These are phyloP conservation scores for Tetramitus jugosus DNA, from an alignment of 208 protist species.

Conservation along the genomic window DNA sequence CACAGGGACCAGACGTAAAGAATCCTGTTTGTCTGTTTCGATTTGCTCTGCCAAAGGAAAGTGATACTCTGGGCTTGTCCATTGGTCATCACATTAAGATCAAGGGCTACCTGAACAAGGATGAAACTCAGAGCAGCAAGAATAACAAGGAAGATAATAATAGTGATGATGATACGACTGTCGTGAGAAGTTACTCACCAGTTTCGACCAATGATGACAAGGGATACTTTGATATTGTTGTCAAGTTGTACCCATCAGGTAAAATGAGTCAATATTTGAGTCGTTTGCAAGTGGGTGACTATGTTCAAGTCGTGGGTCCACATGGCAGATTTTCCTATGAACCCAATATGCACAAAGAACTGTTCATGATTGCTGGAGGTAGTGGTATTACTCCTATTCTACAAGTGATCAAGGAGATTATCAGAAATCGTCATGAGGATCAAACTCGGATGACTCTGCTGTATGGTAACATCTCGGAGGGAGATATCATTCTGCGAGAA, in stretches of 20 bases:
- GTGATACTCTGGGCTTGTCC: no score
- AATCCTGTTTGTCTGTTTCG: no score
- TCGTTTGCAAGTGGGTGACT: slow-evolving; percentile 73
- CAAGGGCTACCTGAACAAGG: no score
- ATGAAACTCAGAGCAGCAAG: no score
- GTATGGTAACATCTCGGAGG: slow-evolving; percentile 72
- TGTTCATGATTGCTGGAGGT: slow-evolving; percentile 41
- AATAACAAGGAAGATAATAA: no score
- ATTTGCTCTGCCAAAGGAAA: no score
- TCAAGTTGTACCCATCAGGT: slow-evolving; percentile 69
- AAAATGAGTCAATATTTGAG: slow-evolving; percentile 79
- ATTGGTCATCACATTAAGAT: no score
- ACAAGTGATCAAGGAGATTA: slow-evolving; percentile 17
- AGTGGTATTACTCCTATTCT: slow-evolving; percentile 25
- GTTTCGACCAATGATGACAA: slow-evolving; percentile 71
- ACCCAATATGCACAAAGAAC: slow-evolving; percentile 30
- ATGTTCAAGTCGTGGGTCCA: slow-evolving; percentile 74
- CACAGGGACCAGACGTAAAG: no score
- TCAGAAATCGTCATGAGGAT: slow-evolving; percentile 64
- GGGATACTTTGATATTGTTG: slow-evolving; percentile 75
- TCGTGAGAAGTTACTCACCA: slow-evolving; percentile 74
- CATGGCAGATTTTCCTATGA: slow-evolving; percentile 71
- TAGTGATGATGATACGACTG: slow-evolving; percentile 62
- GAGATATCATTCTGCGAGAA: slow-evolving; percentile 80
- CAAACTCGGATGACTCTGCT: slow-evolving; percentile 70